These are phyloP conservation scores for Agaricus blazei DNA, from an alignment of 768 basidiomycete genomes.

Conservation along the genomic window DNA sequence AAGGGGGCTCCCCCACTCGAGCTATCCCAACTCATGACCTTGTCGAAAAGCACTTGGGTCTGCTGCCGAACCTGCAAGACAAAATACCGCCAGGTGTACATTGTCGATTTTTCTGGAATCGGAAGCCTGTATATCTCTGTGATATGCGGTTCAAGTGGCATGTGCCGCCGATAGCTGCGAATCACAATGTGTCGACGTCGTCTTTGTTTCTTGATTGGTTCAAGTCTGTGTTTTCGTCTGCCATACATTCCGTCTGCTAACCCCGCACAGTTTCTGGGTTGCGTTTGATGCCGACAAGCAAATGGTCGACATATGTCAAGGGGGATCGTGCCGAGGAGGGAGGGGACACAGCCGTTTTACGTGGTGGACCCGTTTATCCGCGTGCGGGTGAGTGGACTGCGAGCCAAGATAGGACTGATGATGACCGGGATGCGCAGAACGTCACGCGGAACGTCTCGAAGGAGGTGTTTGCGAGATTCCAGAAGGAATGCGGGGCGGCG, in stretches of 20 bases:
- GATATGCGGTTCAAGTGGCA: slow-evolving; percentile 6
- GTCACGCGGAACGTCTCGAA: background rate
- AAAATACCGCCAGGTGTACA: slow-evolving; percentile 17
- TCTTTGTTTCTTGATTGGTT: slow-evolving; percentile 36
- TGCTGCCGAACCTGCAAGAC: slow-evolving; percentile 52
- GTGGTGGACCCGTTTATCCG: slow-evolving; percentile 38
- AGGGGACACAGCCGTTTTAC: slow-evolving; percentile 7
- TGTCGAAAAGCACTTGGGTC: slow-evolving; percentile 29
- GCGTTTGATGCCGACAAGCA: slow-evolving; percentile 28
- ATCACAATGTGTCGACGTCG: background rate
- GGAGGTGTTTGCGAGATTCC: slow-evolving; percentile 4
- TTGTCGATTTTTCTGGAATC: slow-evolving; percentile 6
- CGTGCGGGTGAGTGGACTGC: slow-evolving; percentile 23
- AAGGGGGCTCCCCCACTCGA: slow-evolving; percentile 6
- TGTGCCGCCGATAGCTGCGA: background rate
- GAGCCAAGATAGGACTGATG: too few species aligned
- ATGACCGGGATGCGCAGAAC: background rate
- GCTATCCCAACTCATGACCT: background rate
- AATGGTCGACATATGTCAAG: slow-evolving; percentile 34
- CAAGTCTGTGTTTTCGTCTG: slow-evolving; percentile 24
- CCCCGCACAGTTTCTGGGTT: slow-evolving; percentile 39
- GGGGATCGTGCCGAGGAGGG: slow-evolving; percentile 24
- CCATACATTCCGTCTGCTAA: background rate
- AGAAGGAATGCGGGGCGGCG: slow-evolving; percentile 1
- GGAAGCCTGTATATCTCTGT: background rate